A percentile compares a stretch with the other conserved stretches of the same genome.
phyloP scores from a whole-genome alignment of 1,139 yeast species.

The Geotrichum histeridarum region DNA sequence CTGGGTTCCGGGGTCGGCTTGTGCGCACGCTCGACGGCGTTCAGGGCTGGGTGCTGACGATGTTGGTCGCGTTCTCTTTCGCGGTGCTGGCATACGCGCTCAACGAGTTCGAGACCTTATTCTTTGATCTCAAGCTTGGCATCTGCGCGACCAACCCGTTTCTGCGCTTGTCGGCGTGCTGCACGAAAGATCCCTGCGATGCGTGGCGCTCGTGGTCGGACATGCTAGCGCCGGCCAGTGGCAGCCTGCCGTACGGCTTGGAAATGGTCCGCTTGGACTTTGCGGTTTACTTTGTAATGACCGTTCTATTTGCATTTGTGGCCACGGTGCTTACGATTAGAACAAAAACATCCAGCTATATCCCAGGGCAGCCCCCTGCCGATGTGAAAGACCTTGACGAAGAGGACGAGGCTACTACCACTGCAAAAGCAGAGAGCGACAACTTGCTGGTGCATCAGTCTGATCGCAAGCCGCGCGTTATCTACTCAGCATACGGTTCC shows the following conservation, averaged over 20 bases:
- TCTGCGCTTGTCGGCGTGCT: conserved; percentile 46
- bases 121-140: conserved; percentile 54
- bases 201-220: conserved; percentile 51
- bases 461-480: conserved; percentile 29
- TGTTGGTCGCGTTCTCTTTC: conserved; percentile 46
- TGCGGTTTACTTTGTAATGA: conserved; percentile 41
- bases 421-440: background rate
- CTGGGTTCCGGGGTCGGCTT: conserved; percentile 37
- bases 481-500: conserved; percentile 58
- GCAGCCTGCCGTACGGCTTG: conserved; percentile 2
- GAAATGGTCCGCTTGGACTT: conserved; percentile 35
- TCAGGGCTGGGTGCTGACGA: conserved; percentile 50
- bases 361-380: conserved; percentile 2
- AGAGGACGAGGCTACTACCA: background rate
- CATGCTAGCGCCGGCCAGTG: conserved; percentile 6
- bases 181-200: conserved; percentile 36
- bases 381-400: too few relatives aligned
- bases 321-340: conserved; percentile 48
- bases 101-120: conserved; percentile 47
- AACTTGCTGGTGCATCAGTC: background rate
- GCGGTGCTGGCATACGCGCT: conserved; percentile 51
- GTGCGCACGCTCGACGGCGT: conserved; percentile 34
- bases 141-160: conserved; percentile 50
- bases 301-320: conserved; percentile 44
- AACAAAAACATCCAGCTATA: conserved; percentile 43